Base-by-base conservation (phyloP, 2,329 filamentous ascomycete genomes). In the Aureobasidium sp. region DNA sequence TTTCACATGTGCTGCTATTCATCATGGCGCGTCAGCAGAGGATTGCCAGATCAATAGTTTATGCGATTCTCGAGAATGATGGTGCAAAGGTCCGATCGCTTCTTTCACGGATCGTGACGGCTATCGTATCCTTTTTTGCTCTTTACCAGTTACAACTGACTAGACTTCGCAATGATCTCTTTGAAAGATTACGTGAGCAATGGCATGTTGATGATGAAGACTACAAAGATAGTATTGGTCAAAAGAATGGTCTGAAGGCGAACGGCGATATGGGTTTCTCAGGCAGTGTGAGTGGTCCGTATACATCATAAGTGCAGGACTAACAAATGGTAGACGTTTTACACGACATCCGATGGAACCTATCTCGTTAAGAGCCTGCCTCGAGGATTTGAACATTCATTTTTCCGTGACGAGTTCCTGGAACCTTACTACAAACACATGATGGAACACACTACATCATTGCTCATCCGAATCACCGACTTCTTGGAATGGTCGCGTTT, bases 291-390 rank as follows among this genome's bases (percentile, higher is more conserved):
- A 21, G 70, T 65, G 2, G 21, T 59, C 32, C 25, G 50, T 21
- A 6, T 36, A 37, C 4, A 5, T 21, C 9, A 10, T 9, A 29
- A 10, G 4, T 13, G 21, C 55, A 61, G 16, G 29, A n/a, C 61
- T 45, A 11, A 30, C 25, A 32, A 32, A 10, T 7, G 36, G 25
- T 62, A 83, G 74, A 89, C 87, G 0, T 91, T 91, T 74, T 90
- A 89, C 73, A 81, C 79, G 5, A 90, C 88, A 0, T 73, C 77
- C 3, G 83, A 91, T 66, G 78, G 78, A 16, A 83, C 82, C 65
- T 90, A 83, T 68, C 79, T 91, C 9, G 78, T 91, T 69, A 91
- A 91, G 69, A 88, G 85, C 1, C 75, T 91, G 0, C 87, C 88
- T 0, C 80, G 87, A 1, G 77, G 80, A 34, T 89, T 88, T 65